Evolutionary conservation across 805 yeast species (phyloP).

Genomic region (Candida anglica): DNA sequence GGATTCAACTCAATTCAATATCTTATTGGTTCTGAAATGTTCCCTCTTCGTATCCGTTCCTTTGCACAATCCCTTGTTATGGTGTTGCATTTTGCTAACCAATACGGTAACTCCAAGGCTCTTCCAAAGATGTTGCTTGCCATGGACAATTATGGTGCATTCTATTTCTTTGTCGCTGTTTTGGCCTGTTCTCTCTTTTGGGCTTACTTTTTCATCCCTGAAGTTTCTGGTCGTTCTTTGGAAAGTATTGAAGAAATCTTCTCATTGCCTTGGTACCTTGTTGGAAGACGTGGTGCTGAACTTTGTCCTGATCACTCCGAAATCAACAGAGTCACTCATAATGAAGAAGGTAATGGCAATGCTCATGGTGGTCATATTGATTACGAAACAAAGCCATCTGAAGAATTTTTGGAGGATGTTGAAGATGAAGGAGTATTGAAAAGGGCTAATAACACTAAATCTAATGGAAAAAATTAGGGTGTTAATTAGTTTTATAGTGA

Average conservation of each 20-base stretch:
- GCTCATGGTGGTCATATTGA: slow-evolving; percentile 9
- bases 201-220: slow-evolving; percentile 47
- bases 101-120: slow-evolving; percentile 52
- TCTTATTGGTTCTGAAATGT: slow-evolving; percentile 48
- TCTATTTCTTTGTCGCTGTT: slow-evolving; percentile 45
- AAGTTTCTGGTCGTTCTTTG: slow-evolving; percentile 43
- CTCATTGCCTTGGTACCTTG: slow-evolving; percentile 50
- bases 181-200: slow-evolving; percentile 35
- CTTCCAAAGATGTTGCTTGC: slow-evolving; percentile 45
- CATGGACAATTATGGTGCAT: slow-evolving; percentile 45
- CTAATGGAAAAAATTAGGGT: no score
- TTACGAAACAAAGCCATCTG: slow-evolving; percentile 6
- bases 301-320: slow-evolving; percentile 49
- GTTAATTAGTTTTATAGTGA: no score
- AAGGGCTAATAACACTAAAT: no score
- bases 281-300: slow-evolving; percentile 48
- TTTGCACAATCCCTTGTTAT: slow-evolving; percentile 46
- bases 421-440: no score
- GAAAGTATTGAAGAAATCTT: slow-evolving; percentile 48
- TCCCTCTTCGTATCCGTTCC: slow-evolving; percentile 46
- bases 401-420: slow-evolving; percentile 9
- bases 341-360: slow-evolving; percentile 12
- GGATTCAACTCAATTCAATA: slow-evolving; percentile 56
- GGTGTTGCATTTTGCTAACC: slow-evolving; percentile 52
- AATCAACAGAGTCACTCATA: slow-evolving; percentile 24